Evolutionary conservation across 2,329 filamentous ascomycete species (phyloP).

Genomic region (Coniochaeta hoffmannii): DNA sequence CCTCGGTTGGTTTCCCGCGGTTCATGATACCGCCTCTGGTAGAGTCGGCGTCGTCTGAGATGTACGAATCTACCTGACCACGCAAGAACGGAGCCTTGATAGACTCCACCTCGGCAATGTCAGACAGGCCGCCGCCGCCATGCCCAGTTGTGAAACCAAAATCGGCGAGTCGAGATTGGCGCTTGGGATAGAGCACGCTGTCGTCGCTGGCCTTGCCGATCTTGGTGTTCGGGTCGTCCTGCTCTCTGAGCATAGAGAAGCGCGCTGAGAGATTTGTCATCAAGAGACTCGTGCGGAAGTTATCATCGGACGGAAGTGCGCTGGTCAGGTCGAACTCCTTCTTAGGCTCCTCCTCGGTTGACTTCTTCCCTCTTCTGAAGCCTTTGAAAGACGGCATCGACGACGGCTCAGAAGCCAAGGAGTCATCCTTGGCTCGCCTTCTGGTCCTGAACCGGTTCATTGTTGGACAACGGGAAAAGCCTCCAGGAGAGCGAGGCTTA

Average conservation of each 20-base stretch:
- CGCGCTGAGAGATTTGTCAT: slow-evolving; percentile 93
- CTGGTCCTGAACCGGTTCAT: slow-evolving; percentile 77
- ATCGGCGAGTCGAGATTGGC: slow-evolving; percentile 70
- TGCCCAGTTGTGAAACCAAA: slow-evolving; percentile 45
- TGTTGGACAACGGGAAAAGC: slow-evolving; percentile 8
- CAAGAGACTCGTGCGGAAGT: slow-evolving; percentile 90
- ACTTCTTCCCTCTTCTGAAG: slow-evolving; percentile 50
- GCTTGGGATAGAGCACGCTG: slow-evolving; percentile 78
- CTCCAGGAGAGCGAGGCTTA: neutral
- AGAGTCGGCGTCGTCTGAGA: slow-evolving; percentile 61
- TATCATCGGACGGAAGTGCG: slow-evolving; percentile 73
- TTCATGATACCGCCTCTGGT: slow-evolving; percentile 62
- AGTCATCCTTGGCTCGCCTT: slow-evolving; percentile 60
- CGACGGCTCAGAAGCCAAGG: slow-evolving; percentile 32
- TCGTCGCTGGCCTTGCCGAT: slow-evolving; percentile 93
- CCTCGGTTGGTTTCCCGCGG: slow-evolving; percentile 73
- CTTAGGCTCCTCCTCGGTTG: slow-evolving; percentile 49
- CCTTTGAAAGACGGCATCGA: slow-evolving; percentile 36
- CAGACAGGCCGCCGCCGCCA: slow-evolving; percentile 49
- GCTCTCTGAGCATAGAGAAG: slow-evolving; percentile 94
- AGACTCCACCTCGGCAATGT: slow-evolving; percentile 89
- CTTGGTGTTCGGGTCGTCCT: slow-evolving; percentile 83
- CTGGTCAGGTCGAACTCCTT: slow-evolving; percentile 63
- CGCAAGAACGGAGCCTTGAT: slow-evolving; percentile 54
- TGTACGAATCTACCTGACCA: slow-evolving; percentile 57